Base-by-base conservation (phyloP, 2,329 filamentous ascomycete genomes). In the Apiospora aurea region DNA sequence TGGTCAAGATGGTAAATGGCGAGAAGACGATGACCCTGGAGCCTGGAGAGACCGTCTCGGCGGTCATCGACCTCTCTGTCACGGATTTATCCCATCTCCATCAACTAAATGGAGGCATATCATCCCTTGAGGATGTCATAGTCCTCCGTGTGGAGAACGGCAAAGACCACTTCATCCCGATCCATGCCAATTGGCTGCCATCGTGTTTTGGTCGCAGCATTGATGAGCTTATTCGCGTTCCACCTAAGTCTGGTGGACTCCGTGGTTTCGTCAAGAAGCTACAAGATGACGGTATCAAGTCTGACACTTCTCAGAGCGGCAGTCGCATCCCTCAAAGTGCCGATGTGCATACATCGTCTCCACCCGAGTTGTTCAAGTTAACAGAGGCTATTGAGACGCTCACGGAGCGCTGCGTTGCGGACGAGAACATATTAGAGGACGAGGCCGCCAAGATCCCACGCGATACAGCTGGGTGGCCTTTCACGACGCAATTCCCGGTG, bases 111-210 rank as follows among this genome's bases (percentile, higher is more conserved):
- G 87, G 92, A 70, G 90, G 89, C 21, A 85, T 86, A 1, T 80
- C 85, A 4, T 85, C 84, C 10, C 84, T 99, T 0, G 96, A 98
- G 74, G 95, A 98, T 75, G 91, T 99, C 3, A 85, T 99, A 10
- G 92, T 99, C 1, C 86, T 99, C 11, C 91, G 95, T 0, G 93
- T 99, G 6, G 87, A 90, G 14, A 90, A 92, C 70, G 97, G 97
- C 0, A 89, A 95, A 67, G 96, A 99, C 77, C 93, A 98, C 79
- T 99, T 99, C 79, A 90, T 99, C 51, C 92, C 95, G 0, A 86
- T 97, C 0, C 91, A 89, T 34, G 96, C 89, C 0, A 85, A 83
- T 1, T 99, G 96, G 96, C 84, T 92, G 4, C 93, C 93, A 11
- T 94, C 94, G 0, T 93, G 91, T 76, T 93, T 98, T 68, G 94